Conservation (phyloP, 768 basidiomycete genomes). For the Melanogaster broomeanus region DNA sequence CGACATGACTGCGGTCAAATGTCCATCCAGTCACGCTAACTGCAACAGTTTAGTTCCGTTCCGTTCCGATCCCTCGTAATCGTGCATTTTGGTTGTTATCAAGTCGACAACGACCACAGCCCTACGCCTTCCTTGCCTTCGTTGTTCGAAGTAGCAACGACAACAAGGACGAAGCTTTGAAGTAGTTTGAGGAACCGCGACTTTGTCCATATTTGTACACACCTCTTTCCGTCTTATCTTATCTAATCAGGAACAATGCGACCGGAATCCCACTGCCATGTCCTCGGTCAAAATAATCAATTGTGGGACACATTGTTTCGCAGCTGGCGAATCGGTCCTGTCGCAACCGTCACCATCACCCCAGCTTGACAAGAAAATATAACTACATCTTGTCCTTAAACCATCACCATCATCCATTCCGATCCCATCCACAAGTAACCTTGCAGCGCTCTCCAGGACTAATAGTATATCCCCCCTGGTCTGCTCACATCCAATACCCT, state of each 20-base stretch:
- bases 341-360: conserved; percentile 2
- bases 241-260: conserved; percentile 23
- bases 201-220: not conserved
- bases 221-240: conserved; percentile 11
- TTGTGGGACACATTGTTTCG: conserved; percentile 4
- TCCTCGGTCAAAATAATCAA: not conserved
- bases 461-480: not conserved
- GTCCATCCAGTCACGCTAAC: too few species aligned
- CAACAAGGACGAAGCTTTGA: too few species aligned
- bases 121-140: too few species aligned
- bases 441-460: not conserved
- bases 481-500: not conserved
- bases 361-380: not conserved
- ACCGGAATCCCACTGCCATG: not conserved
- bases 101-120: too few species aligned
- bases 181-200: too few species aligned
- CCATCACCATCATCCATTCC: conserved; percentile 7
- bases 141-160: too few species aligned
- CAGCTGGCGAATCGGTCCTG: not conserved
- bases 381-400: conserved; percentile 4
- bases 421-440: not conserved
- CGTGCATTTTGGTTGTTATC: too few species aligned
- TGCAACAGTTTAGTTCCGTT: too few species aligned
- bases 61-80: too few species aligned
- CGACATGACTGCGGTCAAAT: too few species aligned